These are phyloP conservation scores for Cornus kousa DNA, from an alignment of 148 eudicot genomes.

Conservation along the genomic window DNA sequence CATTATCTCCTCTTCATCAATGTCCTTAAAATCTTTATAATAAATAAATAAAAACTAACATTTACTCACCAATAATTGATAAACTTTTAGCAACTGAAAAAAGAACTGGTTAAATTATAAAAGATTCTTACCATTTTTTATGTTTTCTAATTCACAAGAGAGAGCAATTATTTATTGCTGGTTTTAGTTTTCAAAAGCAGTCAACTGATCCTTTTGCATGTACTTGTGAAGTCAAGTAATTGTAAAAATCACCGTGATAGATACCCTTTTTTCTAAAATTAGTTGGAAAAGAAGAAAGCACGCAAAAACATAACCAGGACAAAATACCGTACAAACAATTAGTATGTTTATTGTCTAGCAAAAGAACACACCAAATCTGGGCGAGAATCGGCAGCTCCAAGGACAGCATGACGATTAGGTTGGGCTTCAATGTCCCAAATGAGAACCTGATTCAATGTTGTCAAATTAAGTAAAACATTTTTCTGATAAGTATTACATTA, in stretches of 20 bases:
- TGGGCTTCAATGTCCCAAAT: constrained; percentile 94
- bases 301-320: background rate
- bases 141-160: background rate
- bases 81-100: too few relatives aligned
- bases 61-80: too few relatives aligned
- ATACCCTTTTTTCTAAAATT: background rate
- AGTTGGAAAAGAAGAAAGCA: background rate
- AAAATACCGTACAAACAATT: background rate
- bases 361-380: constrained; percentile 70
- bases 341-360: background rate
- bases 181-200: background rate
- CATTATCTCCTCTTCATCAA: too few relatives aligned
- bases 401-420: constrained; percentile 79
- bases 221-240: background rate
- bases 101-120: too few relatives aligned
- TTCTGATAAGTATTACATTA: too few relatives aligned
- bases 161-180: background rate
- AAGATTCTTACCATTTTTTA: background rate
- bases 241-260: background rate
- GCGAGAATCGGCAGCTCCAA: constrained; percentile 79
- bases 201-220: background rate
- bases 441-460: constrained; percentile 49
- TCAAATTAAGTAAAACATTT: background rate
- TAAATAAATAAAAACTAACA: too few relatives aligned
- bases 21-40: too few relatives aligned